Base-by-base conservation (phyloP, 352 stramenopile genomes). In the Phytophthora brassicae region DNA sequence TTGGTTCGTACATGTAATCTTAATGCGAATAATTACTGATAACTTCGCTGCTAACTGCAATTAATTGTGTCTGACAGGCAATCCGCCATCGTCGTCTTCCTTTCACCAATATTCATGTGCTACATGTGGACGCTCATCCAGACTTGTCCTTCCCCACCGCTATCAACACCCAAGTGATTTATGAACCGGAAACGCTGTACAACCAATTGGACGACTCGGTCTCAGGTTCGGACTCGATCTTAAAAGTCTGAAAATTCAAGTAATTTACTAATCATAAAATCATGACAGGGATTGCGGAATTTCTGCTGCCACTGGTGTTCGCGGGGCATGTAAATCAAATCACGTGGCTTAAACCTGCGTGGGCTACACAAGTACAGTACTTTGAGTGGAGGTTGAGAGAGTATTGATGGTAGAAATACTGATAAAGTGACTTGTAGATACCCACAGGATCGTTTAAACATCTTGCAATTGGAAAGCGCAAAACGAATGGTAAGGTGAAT, bases 111-210 rank as follows among this genome's bases (percentile, higher is more conserved):
- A 68, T 94, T 14, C 77, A 88, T 17, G 70, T 95, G 45, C 53
- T 97, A 20, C 89, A 97, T 48, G 79, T 92, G 7, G 89, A 97
- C 55, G 88, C 89, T 2, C 89, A 97, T 45, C 86, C 89, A 0
- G 89, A 97, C 51, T 69, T 97, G 38, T 91, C 83, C 23, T 94
- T 97, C 61, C 73, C 84, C 1, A 26, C 60, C 7, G 36, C 64
- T 6, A 33, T 78, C 6, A 65, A 78, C 20, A 72, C 85, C 0
- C 42, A 50, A 8, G 61, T 78, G 12, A 77, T 94, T 24, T 96
- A 90, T 33, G 17, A 77, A 8, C 86, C 88, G 6, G 68, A 87
- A 1, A 73, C 44, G 26, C 74, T 97, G 4, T 97, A 97, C 52
- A 72, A 95, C 13, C 26, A 54, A 4, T 60, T 97, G 41, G 84